Conservation (phyloP, 139 green algal genomes). For the Limnomonas spitsbergensis region DNA sequence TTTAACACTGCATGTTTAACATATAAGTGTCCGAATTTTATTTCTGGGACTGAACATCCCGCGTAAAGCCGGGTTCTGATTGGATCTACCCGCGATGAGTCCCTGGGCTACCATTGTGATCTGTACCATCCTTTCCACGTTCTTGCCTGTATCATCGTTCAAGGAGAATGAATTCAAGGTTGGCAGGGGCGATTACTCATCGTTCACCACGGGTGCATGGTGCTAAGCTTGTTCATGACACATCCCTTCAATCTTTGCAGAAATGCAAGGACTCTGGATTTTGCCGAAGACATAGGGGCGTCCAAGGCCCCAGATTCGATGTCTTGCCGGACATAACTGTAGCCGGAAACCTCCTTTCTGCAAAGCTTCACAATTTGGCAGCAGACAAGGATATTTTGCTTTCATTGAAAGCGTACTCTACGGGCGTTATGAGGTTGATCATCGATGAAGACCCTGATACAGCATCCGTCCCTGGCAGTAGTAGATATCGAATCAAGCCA, state of each 20-base stretch:
- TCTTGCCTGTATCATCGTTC: too few relatives aligned
- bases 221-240: not conserved
- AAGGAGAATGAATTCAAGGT: slow-evolving; percentile 95
- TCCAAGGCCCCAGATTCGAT: slow-evolving; percentile 45
- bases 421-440: slow-evolving; percentile 67
- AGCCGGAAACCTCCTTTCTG: slow-evolving; percentile 39
- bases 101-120: too few relatives aligned
- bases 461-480: not conserved
- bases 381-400: slow-evolving; percentile 40
- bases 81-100: too few relatives aligned
- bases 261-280: slow-evolving; percentile 84
- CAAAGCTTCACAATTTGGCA: slow-evolving; percentile 47
- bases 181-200: not conserved
- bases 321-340: slow-evolving; percentile 49
- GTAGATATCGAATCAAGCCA: slow-evolving; percentile 61
- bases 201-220: too few relatives aligned
- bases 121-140: too few relatives aligned
- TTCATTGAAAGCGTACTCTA: slow-evolving; percentile 60
- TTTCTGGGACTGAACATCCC: too few relatives aligned
- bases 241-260: slow-evolving; percentile 37
- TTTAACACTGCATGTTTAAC: too few relatives aligned
- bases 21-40: too few relatives aligned
- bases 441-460: slow-evolving; percentile 61
- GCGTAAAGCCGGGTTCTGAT: too few relatives aligned
- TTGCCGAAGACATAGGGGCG: slow-evolving; percentile 75